Conservation (phyloP, 345 rosid species). For the Hibiscus mutabilis region DNA sequence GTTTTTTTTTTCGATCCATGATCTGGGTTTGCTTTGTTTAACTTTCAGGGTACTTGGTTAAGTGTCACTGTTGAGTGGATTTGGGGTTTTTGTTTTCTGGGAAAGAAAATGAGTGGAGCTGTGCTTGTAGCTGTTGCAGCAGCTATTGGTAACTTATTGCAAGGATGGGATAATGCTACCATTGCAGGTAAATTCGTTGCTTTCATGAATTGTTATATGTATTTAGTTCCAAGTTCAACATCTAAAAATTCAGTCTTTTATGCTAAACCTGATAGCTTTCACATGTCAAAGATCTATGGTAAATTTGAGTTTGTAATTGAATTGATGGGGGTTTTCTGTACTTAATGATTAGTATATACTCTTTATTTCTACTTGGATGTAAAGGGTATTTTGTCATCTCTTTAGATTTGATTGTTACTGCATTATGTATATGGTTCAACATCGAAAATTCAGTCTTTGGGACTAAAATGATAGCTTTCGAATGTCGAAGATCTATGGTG, state of each 20-base stretch:
- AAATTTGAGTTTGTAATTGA: constrained; percentile 12
- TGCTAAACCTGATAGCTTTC: constrained; percentile 1
- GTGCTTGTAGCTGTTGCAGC: constrained; percentile 88
- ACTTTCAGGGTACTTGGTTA: background rate
- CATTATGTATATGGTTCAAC: background rate
- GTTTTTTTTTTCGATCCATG: background rate
- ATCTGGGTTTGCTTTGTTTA: background rate
- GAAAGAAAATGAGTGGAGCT: constrained; percentile 60
- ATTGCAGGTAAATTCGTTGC: constrained; percentile 61
- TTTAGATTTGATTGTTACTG: constrained; percentile 3
- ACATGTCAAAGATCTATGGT: background rate
- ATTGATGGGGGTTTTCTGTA: constrained; percentile 9
- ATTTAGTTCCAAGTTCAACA: background rate
- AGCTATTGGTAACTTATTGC: constrained; percentile 86
- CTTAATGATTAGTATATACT: background rate
- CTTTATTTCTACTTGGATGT: background rate
- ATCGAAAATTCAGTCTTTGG: background rate
- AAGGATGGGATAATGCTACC: constrained; percentile 99
- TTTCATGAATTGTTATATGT: background rate
- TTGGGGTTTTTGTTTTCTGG: constrained; percentile 1
- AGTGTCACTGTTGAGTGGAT: constrained; percentile 12
- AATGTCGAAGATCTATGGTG: background rate
- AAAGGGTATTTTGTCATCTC: background rate
- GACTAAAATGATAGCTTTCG: constrained; percentile 4
- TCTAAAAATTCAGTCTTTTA: background rate